A percentile compares a stretch with the other conserved stretches of the same genome.
phyloP scores from a whole-genome alignment of 1,284 basidiomycete genomes.

The Porodaedalea pini region DNA sequence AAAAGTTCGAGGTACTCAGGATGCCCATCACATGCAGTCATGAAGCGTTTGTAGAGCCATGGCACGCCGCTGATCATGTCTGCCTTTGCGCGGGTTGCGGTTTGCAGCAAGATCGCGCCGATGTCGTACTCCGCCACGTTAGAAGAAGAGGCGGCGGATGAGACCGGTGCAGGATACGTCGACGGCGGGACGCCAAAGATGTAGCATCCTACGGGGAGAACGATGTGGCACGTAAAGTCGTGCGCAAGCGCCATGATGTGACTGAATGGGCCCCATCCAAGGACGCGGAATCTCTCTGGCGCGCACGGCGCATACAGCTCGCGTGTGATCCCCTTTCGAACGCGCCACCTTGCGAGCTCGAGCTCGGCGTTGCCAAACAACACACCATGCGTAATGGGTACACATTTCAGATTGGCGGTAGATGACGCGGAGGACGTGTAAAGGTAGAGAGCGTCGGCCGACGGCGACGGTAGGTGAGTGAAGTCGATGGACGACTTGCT shows the following conservation, averaged over 20 bases:
- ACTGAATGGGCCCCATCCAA: constrained; percentile 35
- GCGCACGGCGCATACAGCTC: background rate
- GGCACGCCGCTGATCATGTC: constrained; percentile 23
- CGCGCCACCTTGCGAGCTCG: constrained; percentile 29
- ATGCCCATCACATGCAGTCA: constrained; percentile 21
- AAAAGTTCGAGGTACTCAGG: constrained; percentile 23
- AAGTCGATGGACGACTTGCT: constrained; percentile 23
- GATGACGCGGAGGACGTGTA: constrained; percentile 37
- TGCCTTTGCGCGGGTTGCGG: constrained; percentile 8
- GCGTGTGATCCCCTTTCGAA: constrained; percentile 27
- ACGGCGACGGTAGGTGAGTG: constrained; percentile 17
- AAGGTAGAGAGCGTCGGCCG: constrained; percentile 27
- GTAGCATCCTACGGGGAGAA: constrained; percentile 32
- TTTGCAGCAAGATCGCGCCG: constrained; percentile 8
- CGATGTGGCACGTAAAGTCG: constrained; percentile 28
- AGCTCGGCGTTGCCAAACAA: constrained; percentile 27
- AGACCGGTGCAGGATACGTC: constrained; percentile 23
- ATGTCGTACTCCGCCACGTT: constrained; percentile 19
- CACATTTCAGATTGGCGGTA: constrained; percentile 34
- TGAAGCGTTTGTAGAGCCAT: constrained; percentile 16
- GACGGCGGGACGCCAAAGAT: constrained; percentile 33
- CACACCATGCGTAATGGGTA: constrained; percentile 31
- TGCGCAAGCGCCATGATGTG: constrained; percentile 30
- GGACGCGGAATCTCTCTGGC: constrained; percentile 30
- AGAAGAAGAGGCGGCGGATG: background rate